Conservation (phyloP, 257 asterid species). For the Linderniella brevidens region DNA sequence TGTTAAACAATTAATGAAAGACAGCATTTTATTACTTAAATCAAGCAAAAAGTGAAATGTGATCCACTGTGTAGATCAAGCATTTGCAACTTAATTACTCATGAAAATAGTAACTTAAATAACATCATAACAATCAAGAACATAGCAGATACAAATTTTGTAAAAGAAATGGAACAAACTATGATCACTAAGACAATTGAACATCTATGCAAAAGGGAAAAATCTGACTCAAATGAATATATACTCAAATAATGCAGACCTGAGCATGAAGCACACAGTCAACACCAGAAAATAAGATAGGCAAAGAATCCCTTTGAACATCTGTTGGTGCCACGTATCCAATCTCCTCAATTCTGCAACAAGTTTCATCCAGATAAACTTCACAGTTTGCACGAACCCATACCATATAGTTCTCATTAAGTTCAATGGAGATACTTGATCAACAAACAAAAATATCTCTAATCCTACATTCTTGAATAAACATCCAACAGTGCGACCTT, state of each 20-base stretch:
- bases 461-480: too few species aligned
- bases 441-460: too few species aligned
- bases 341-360: conserved; percentile 73
- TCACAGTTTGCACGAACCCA: neutral
- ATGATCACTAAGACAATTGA: neutral
- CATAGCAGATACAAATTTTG: neutral
- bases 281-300: conserved; percentile 58
- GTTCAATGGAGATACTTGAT: neutral
- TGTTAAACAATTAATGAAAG: too few species aligned
- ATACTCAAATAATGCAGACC: conserved; percentile 21
- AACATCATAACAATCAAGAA: neutral
- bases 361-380: neutral
- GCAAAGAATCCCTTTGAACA: conserved; percentile 64
- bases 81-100: too few species aligned
- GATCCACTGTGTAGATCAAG: too few species aligned
- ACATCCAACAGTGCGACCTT: too few species aligned
- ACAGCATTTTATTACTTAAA: too few species aligned
- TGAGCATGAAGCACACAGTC: conserved; percentile 92
- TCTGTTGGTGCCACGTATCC: conserved; percentile 57
- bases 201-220: neutral
- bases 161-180: neutral
- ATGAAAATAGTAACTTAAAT: too few species aligned
- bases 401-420: neutral
- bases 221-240: too few species aligned
- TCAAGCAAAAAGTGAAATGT: too few species aligned